Base-by-base conservation (phyloP, 2,329 filamentous ascomycete genomes). In the Allantophomopsis lycopodina region DNA sequence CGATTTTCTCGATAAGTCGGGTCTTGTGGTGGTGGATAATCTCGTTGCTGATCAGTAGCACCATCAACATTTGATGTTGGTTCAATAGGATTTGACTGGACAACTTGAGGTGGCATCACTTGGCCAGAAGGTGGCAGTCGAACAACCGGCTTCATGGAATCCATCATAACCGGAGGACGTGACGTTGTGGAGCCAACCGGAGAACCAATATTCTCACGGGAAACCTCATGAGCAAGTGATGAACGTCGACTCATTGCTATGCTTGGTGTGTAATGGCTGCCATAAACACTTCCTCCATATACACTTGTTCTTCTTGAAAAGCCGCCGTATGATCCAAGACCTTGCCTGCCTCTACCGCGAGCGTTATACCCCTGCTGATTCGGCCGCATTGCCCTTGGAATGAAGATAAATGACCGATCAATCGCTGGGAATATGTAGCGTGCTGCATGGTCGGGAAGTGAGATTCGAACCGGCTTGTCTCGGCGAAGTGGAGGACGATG, bases 391-490 rank as follows among this genome's bases (percentile, higher is more conserved):
- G 89, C 89, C 48, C 91, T 75, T 11, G 91, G 91, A 44, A 98
- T 98, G 62, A 98, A 98, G 52, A 95, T 94, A 59, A 98, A 98
- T 0, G 91, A 96, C 47, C 91, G 72, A 52, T 95, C 88, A 36
- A 75, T 69, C 2, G 87, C 83, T 5, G 91, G 91, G 60, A 91
- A 94, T 44, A 95, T 88, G 59, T 95, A 95, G 46, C 83, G 77
- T 30, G 86, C 83, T 11, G 76, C 67, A 46, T 83, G 73, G 20
- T 82, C 71, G 2, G 91, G 89, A 33, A 98, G 68, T 7, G 87
- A 95, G 49, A 98, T 85, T 38, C 91, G 81, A 32, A 96, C 91
- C 7, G 91, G 91, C 58, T 96, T 98, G 64, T 98, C 91, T 51
- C 91, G 80, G 46, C 91, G 83, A 37, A 98, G 72, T 38, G 91